phyloP scores from a whole-genome alignment of 345 rosid species.

The Hypericum perforatum region DNA sequence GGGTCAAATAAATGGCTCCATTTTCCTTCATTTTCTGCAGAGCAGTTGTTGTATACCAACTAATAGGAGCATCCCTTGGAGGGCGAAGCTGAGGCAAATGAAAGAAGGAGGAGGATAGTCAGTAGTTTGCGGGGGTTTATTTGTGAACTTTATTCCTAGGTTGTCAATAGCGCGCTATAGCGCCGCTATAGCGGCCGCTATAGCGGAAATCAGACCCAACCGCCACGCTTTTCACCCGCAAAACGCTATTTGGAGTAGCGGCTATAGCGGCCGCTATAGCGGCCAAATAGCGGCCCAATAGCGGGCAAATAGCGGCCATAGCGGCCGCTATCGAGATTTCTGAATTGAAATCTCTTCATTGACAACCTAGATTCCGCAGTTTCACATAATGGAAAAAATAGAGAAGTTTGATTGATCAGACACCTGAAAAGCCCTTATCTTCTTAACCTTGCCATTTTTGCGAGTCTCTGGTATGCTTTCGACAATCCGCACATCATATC shows the following conservation, averaged over 20 bases:
- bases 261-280: no score
- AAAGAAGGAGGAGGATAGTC: not conserved
- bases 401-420: no score
- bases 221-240: no score
- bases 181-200: no score
- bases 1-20: constrained; percentile 90
- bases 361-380: no score
- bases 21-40: constrained; percentile 83
- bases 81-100: constrained; percentile 54
- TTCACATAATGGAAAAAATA: not conserved
- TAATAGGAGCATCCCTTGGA: constrained; percentile 86
- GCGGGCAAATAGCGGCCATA: no score
- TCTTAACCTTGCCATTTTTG: constrained; percentile 82
- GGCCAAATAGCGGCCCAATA: no score
- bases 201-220: no score
- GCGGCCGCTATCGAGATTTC: no score
- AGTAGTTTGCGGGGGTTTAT: not conserved
- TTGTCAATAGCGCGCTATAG: no score
- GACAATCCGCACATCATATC: constrained; percentile 75
- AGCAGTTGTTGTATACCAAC: constrained; percentile 82
- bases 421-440: constrained; percentile 89
- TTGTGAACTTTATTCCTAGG: constrained; percentile 1
- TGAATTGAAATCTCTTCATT: no score
- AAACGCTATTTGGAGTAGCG: no score
- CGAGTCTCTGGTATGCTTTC: constrained; percentile 78